Evolutionary conservation across 495 filamentous ascomycete species (phyloP), one percentile per base, ranked within the genome.

Genomic region (Trichoderma reesei): DNA sequence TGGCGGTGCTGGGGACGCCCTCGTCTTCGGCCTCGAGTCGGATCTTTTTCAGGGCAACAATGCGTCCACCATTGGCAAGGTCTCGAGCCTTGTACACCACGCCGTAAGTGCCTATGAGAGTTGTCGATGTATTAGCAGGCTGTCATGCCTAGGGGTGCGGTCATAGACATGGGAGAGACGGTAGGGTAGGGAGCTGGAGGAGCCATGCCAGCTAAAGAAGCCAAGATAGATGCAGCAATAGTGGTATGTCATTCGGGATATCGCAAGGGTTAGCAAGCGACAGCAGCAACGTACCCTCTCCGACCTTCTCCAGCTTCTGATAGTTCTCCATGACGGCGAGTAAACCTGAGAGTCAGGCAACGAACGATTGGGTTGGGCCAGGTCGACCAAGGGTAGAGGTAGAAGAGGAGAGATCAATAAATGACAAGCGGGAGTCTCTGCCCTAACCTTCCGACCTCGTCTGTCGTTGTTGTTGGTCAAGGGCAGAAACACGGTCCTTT

Each of bases 241-340:
- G 8, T 0, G 18, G 44, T 18, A 48, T 18, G 26, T 11, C 6
- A 56, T 11, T 36, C 2, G 26, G 8, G 26, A 26, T 26, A 26
- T 1, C 26, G 26, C 26, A 26, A 26, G 26, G 26, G 51, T 13
- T 0, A 36, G 18, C 14, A 34, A 13, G 0, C 34, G 26, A 56
- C 26, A 56, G 51, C 51, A 34, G 31, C 51, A 38, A 75, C 75
- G 71, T 75, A 96, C 94, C 94, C 83, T 99, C 94, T 70, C 94
- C 94, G 76, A 99, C 95, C 80, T 99, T 99, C 82, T 99, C 94
- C 65, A 99, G 88, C 79, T 97, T 97, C 80, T 98, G 92, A 76
- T 99, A 99, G 75, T 97, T 96, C 73, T 99, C 94, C 94, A 99
- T 99, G 68, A 65, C 56, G 63, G 64, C 62, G 71, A 26, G 70